Evolutionary conservation across 2,329 filamentous ascomycete species (phyloP), one percentile per base, ranked within the genome.

Genomic region (Verticillium zaregamsianum): DNA sequence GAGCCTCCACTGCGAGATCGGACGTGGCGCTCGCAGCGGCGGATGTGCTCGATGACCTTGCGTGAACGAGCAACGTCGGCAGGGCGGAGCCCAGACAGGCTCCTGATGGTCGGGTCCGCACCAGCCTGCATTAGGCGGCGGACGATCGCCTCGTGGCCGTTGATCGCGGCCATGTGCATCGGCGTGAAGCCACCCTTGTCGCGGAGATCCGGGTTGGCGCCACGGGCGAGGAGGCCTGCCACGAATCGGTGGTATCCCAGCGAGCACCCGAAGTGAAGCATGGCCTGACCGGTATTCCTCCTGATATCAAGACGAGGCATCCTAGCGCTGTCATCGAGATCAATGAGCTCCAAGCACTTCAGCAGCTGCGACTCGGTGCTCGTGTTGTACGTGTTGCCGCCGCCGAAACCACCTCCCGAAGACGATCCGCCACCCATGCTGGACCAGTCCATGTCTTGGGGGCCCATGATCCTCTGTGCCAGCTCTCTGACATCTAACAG

Each of bases 171-270:
- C 71, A 94, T 85, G 73, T 96, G 91, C 77, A 96, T 83, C 15
- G 92, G 87, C 5, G 91, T 92, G 74, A 92, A 94, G 25, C 92
- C 92, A 58, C 90, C 89, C 65, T 87, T 89, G 71, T 96, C 92
- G 61, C 87, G 84, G 40, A 87, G 79, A 68, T 94, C 88, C 1
- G 89, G 86, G 69, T 90, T 89, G 23, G 91, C 91, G n/a, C 91
- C 90, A 65, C 91, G 85, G 11, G 88, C 90, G 23, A 96, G 79
- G 31, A 96, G 81, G 33, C 88, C 91, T 14, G 90, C 90, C 58
- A 90, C 90, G 65, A 96, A 89, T 56, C 90, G 85, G 65, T 88
- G 85, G 67, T 92, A 84, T 6, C 91, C 91, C 14, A 93, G 77
- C 9, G 90, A 90, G 67, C 88, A 91, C 2, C 90, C 91, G 64